Evolutionary conservation across 176 grass and related monocot species (phyloP).

Genomic region (Miscanthus lutarioriparius): DNA sequence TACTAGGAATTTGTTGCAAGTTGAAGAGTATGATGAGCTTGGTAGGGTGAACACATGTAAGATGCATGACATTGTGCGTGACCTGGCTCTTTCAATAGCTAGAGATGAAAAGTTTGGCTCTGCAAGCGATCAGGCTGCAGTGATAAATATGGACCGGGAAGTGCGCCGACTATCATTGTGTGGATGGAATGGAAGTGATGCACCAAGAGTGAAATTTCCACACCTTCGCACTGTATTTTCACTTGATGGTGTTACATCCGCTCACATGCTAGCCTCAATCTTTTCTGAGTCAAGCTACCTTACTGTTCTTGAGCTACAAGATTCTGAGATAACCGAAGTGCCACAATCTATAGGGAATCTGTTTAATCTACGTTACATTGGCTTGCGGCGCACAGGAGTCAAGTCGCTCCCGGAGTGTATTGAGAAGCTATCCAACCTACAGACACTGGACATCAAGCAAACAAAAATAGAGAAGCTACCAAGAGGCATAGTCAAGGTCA

Average conservation of each 20-base stretch:
- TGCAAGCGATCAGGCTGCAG: not conserved
- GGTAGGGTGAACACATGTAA: slow-evolving; percentile 31
- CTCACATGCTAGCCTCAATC: not conserved
- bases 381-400: slow-evolving; percentile 40
- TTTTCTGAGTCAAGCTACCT: slow-evolving; percentile 24
- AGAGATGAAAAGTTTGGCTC: slow-evolving; percentile 38
- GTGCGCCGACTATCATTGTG: slow-evolving; percentile 31
- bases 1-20: slow-evolving; percentile 45
- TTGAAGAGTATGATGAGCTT: slow-evolving; percentile 31
- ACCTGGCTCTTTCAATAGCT: slow-evolving; percentile 38
- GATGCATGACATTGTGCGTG: slow-evolving; percentile 55
- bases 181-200: slow-evolving; percentile 2
- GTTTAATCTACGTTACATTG: slow-evolving; percentile 45
- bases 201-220: not conserved
- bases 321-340: slow-evolving; percentile 15
- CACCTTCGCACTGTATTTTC: slow-evolving; percentile 31
- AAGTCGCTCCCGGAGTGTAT: slow-evolving; percentile 37
- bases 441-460: too few relatives aligned
- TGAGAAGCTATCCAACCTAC: slow-evolving; percentile 29
- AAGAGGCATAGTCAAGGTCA: too few relatives aligned
- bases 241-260: not conserved
- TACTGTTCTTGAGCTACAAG: slow-evolving; percentile 42
- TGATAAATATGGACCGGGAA: not conserved
- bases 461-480: too few relatives aligned
- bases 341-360: slow-evolving; percentile 32